phyloP scores from a whole-genome alignment of 2,329 filamentous ascomycete species.

The Phyllosticta ampelicida region DNA sequence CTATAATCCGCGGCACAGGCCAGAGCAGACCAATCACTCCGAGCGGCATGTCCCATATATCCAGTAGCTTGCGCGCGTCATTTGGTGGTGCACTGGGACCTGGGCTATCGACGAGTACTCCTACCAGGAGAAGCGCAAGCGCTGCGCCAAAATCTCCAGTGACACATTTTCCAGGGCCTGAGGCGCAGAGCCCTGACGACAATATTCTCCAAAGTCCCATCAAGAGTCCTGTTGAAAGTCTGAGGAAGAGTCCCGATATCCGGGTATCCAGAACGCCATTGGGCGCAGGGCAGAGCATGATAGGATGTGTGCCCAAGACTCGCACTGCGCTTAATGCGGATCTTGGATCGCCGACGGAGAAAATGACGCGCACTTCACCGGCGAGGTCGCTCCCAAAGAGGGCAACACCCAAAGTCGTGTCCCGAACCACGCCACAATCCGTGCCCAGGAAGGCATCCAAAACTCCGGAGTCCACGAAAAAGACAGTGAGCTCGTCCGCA shows the following conservation, averaged over 20 bases:
- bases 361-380: not conserved
- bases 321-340: conserved; percentile 24
- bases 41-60: conserved; percentile 12
- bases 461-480: conserved; percentile 22
- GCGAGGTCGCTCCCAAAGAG: not conserved
- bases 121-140: conserved; percentile 27
- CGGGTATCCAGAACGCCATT: conserved; percentile 17
- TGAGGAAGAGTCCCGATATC: conserved; percentile 10
- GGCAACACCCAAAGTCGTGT: not conserved
- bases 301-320: conserved; percentile 22
- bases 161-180: not conserved
- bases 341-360: not conserved
- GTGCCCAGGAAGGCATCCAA: not conserved
- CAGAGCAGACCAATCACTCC: not conserved
- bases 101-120: conserved; percentile 24
- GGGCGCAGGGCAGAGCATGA: conserved; percentile 24
- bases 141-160: conserved; percentile 16
- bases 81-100: conserved; percentile 11
- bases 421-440: not conserved
- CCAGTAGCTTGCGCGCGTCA: conserved; percentile 23
- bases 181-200: not conserved
- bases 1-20: not conserved
- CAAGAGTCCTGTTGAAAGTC: not conserved
- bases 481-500: conserved; percentile 57
- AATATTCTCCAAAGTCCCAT: not conserved